Percentiles rank a stretch among this genome's conserved stretches.
phyloP scores from a whole-genome alignment of 2,329 filamentous ascomycete species.

The Aspergillus candidus region DNA sequence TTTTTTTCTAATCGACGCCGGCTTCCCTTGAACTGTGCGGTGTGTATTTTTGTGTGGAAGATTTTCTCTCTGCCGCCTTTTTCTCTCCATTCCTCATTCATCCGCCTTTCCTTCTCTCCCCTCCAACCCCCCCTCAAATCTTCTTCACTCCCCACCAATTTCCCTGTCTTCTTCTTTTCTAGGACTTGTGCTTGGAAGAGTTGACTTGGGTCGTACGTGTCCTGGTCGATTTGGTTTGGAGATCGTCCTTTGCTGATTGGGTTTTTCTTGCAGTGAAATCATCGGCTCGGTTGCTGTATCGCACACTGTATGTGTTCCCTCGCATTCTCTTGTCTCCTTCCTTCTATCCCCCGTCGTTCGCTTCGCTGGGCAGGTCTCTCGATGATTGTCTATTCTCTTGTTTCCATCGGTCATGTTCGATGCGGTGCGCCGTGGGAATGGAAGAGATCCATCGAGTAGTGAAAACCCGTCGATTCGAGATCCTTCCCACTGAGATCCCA shows the following conservation, averaged over 20 bases:
- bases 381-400: conserved; percentile 5
- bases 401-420: conserved; percentile 2
- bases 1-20: conserved; percentile 6
- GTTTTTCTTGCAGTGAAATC: too few relatives aligned
- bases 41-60: conserved; percentile 23
- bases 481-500: conserved; percentile 2
- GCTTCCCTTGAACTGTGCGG: conserved; percentile 23
- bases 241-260: too few relatives aligned
- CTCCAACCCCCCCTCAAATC: background rate
- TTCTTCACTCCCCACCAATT: conserved; percentile 5
- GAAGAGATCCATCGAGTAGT: too few relatives aligned
- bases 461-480: background rate
- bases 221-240: too few relatives aligned
- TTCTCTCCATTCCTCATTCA: background rate
- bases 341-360: conserved; percentile 14
- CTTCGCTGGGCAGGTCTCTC: conserved; percentile 6
- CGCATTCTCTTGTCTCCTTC: conserved; percentile 1
- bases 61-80: conserved; percentile 22
- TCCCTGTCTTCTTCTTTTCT: conserved; percentile 10
- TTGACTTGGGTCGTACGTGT: too few relatives aligned
- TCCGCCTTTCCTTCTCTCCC: too few relatives aligned
- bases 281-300: background rate
- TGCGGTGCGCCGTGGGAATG: conserved; percentile 1
- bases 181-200: conserved; percentile 1
- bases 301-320: conserved; percentile 3